Conservation (phyloP, 306 rosid genomes). For the Quercus cerris region DNA sequence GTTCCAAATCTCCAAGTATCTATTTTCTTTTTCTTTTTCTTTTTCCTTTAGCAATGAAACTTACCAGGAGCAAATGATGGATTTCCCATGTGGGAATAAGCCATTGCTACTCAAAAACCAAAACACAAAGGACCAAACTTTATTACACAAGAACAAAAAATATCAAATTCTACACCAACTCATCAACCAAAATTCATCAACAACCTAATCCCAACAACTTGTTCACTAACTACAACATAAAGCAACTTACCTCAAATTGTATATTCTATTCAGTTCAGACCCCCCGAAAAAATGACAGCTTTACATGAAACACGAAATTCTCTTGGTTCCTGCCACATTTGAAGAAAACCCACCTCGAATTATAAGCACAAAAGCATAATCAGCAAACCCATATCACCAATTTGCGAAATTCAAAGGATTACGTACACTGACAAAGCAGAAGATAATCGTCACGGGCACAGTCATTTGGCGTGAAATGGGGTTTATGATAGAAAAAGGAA, state of each 20-base stretch:
- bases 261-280: background rate
- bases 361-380: constrained; percentile 10
- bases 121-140: background rate
- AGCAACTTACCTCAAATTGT: constrained; percentile 13
- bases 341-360: constrained; percentile 30
- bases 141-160: constrained; percentile 8
- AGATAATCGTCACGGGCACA: constrained; percentile 6
- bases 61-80: background rate
- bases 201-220: constrained; percentile 14
- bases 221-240: background rate
- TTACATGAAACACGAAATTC: constrained; percentile 16
- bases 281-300: constrained; percentile 10
- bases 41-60: background rate
- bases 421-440: constrained; percentile 1
- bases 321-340: constrained; percentile 10
- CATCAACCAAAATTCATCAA: background rate
- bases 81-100: background rate
- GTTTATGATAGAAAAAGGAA: constrained; percentile 1
- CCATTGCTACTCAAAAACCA: constrained; percentile 3
- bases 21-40: background rate
- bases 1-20: background rate
- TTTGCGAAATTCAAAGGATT: constrained; percentile 20
- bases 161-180: constrained; percentile 1
- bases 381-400: constrained; percentile 25
- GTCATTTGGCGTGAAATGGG: constrained; percentile 20